Evolutionary conservation across 345 rosid species (phyloP), one percentile per base, ranked within the genome.

Genomic region (Eucalyptus coolabah): DNA sequence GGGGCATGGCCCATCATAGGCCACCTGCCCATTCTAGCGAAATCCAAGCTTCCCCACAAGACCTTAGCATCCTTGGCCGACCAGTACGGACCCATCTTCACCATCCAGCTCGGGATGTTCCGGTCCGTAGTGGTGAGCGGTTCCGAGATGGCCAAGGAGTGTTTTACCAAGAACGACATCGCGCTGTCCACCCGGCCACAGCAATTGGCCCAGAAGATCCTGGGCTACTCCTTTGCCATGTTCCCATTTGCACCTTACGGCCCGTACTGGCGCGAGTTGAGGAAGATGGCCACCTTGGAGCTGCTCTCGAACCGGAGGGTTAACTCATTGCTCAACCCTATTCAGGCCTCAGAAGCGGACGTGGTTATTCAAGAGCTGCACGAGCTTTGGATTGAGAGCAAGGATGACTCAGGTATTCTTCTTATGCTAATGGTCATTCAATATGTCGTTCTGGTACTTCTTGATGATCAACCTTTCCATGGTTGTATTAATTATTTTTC

Each of bases 231-330:
- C 88, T 88, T 9, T 50, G 91, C 91, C 56, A 91, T 59, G 87
- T 89, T 91, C 40, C 4, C 90, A 8, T 69, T 34, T 12, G 42
- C 81, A 12, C 93, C 93, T 23, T 90, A 92, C 42, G 87, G 92
- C 3, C 83, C 88, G 24, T 94, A 89, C 81, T 92, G 93, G 94
- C 91, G 94, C 4, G 88, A 92, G 54, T 47, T 92, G 87, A 89
- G 93, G 28, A 93, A 91, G 85, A 86, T 94, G 30, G 47, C 65
- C 24, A 89, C 90, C 23, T 17, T 17, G 8, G 90, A 91, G 88
- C 89, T 93, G 15, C 93, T 94, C 47, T 92, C 91, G 14, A 87
- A 59, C 89, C 81, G 91, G 30, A 51, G 90, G 81, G 44, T 69
- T 24, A 34, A 32, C 44, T 32, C 44, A 12, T 9, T 32, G 44